Percentiles rank a stretch among this genome's conserved stretches.
These are phyloP conservation scores for Macrocystidia cucumis DNA, from an alignment of 1,284 basidiomycete species.

Conservation along the genomic window DNA sequence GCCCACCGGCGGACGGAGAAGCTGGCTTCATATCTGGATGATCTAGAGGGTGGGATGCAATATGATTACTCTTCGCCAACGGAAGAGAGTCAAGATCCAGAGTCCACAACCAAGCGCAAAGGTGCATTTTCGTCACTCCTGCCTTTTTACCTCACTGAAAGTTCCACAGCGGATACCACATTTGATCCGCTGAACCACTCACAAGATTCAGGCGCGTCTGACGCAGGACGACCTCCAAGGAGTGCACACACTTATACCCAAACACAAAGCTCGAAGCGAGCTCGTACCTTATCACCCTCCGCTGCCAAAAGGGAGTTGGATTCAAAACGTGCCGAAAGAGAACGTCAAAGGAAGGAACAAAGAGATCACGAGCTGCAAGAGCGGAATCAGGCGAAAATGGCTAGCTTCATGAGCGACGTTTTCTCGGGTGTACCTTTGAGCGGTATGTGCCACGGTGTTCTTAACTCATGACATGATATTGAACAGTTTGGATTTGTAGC, in stretches of 20 bases:
- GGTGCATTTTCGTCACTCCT: constrained; percentile 20
- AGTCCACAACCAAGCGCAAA: constrained; percentile 34
- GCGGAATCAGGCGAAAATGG: constrained; percentile 28
- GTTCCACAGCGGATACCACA: constrained; percentile 16
- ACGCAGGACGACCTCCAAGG: too few species aligned
- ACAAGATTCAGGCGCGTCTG: too few species aligned
- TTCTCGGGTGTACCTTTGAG: constrained; percentile 16
- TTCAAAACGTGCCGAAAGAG: constrained; percentile 26
- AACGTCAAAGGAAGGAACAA: constrained; percentile 29
- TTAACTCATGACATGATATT: too few species aligned
- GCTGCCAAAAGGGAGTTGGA: constrained; percentile 29
- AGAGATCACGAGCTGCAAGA: constrained; percentile 27
- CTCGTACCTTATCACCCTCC: constrained; percentile 37
- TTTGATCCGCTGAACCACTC: constrained; percentile 22
- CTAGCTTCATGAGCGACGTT: constrained; percentile 32
- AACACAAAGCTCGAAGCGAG: constrained; percentile 34
- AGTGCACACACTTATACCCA: constrained; percentile 22
- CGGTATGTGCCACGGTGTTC: too few species aligned
- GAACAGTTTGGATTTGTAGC: too few species aligned
- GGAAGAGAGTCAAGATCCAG: constrained; percentile 16
- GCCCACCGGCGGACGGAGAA: constrained; percentile 19
- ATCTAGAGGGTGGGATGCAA: constrained; percentile 3
- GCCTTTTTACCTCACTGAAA: neutral
- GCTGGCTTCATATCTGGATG: constrained; percentile 13
- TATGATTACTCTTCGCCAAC: too few species aligned